Base-by-base conservation (phyloP, 2,329 filamentous ascomycete genomes). In the Colletotrichum liriopes region DNA sequence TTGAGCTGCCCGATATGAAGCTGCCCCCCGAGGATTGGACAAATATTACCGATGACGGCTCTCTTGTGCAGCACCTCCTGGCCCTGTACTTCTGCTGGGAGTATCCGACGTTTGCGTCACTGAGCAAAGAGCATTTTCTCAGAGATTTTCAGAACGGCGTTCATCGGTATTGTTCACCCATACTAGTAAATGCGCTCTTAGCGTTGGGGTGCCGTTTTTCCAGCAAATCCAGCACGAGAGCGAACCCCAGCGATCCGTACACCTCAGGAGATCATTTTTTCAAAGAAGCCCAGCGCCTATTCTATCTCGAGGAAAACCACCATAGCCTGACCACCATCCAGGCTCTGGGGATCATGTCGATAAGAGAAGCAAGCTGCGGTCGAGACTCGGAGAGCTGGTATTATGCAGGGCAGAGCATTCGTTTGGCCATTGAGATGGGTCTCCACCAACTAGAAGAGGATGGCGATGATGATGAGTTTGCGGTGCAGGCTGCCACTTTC, bases 261-360 rank as follows among this genome's bases (percentile, higher is more conserved):
- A 90, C 91, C 0, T 91, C 92, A 0, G 93, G 93, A 5, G 91
- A 94, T 73, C 89, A 93, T 78, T 95, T 94, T 81, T 94, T 94
- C 80, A 89, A 89, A 64, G 93, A 95, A 79, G 88, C 90, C 9
- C 86, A 88, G 72, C 85, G 90, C 12, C 83, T 94, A 0, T 85
- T 93, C 39, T 84, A 88, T 67, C 83, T 88, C 66, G 87, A 91
- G 74, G 79, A 83, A 2, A 84, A 93, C 71, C 88, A 90, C 64
- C 89, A 93, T 73, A 88, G 81, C 8, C 81, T 94, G 39, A 93
- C 92, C 2, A 94, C 91, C 5, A 91, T 93, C 55, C 93, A 95
- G 82, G 93, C 93, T 1, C 83, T 95, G 23, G 92, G 92, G 7
- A 89, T 95, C 76, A 93, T 95, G 92, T 92, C 91, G 7, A 90